Evolutionary conservation across 306 rosid species (phyloP), one percentile per base, ranked within the genome.

Genomic region (Vigna nakashimae): DNA sequence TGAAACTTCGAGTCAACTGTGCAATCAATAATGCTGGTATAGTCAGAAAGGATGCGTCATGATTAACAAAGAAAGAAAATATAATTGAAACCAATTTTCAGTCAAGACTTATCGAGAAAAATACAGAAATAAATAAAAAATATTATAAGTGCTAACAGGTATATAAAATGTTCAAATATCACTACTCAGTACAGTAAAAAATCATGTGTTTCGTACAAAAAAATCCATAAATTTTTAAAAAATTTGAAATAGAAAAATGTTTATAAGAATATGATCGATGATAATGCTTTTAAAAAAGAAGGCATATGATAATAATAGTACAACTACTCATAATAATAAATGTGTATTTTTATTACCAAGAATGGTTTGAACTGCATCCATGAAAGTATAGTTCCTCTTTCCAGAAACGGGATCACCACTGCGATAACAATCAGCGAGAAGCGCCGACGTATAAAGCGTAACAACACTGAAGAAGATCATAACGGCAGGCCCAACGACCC

Each of bases 391-490:
- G 83, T 85, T 89, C 60, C 93, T 79, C 71, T 63, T 79, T 53
- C 88, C 88, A 0, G n/a, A 24, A 36, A 34, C 13, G 0, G 84
- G 78, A 57, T 89, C 87, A 0, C 85, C 84, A 0, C 51, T 5
- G 2, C 93, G 91, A 59, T 89, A 89, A 20, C 88, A 87, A 7
- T 89, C 89, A 4, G 89, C 74, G 0, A 87, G 78, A 69, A 89
- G 63, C 2, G 79, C 18, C 7, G 93, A 76, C 56, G 88, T 79
- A 15, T 83, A 89, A 57, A 73, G 70, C 26, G 87, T 70, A 3
- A 85, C 58, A 3, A 75, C 32, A 43, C 91, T 72, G 80, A 89
- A 87, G 28, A 83, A 42, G 3, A 87, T 0, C 87, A 89, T 85
- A 2, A 76, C 83, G 0, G 60, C 7, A 0, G 89, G 88, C 24